phyloP scores from a whole-genome alignment of 169 alveolate genomes.

The Haemoproteus tartakovskyi region DNA sequence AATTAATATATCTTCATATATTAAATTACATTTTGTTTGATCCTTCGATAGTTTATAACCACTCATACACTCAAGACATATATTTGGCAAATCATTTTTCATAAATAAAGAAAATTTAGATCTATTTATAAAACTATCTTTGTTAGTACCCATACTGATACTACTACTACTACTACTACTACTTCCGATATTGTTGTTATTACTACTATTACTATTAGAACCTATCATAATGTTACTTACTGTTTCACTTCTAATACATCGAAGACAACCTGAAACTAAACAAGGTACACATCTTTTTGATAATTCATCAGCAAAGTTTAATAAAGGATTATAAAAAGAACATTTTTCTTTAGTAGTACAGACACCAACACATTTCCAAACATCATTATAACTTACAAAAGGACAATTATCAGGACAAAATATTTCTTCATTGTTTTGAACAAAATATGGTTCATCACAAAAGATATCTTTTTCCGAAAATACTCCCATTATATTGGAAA shows the following conservation, averaged over 20 bases:
- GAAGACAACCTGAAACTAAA: slow-evolving; percentile 68
- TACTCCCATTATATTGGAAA: too few species aligned
- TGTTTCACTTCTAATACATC: slow-evolving; percentile 28
- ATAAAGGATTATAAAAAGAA: slow-evolving; percentile 67
- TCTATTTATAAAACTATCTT: too few species aligned
- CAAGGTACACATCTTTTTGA: slow-evolving; percentile 72
- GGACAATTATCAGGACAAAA: slow-evolving; percentile 74
- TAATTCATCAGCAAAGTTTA: slow-evolving; percentile 66
- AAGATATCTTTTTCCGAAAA: too few species aligned
- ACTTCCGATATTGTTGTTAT: too few species aligned
- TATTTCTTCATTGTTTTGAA: slow-evolving; percentile 40
- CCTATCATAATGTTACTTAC: too few species aligned
- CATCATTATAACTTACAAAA: slow-evolving; percentile 70
- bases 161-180: too few species aligned
- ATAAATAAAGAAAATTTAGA: slow-evolving; percentile 7
- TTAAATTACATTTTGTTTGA: slow-evolving; percentile 61
- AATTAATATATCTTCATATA: slow-evolving; percentile 55
- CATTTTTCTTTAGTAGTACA: slow-evolving; percentile 67
- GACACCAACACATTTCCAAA: slow-evolving; percentile 76
- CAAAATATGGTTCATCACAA: slow-evolving; percentile 68
- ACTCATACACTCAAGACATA: slow-evolving; percentile 72
- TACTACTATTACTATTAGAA: too few species aligned
- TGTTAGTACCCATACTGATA: too few species aligned
- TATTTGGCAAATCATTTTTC: slow-evolving; percentile 54
- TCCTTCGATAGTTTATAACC: slow-evolving; percentile 71